Base-by-base conservation (phyloP, 1,284 basidiomycete species). In the Thecaphora frezii region DNA sequence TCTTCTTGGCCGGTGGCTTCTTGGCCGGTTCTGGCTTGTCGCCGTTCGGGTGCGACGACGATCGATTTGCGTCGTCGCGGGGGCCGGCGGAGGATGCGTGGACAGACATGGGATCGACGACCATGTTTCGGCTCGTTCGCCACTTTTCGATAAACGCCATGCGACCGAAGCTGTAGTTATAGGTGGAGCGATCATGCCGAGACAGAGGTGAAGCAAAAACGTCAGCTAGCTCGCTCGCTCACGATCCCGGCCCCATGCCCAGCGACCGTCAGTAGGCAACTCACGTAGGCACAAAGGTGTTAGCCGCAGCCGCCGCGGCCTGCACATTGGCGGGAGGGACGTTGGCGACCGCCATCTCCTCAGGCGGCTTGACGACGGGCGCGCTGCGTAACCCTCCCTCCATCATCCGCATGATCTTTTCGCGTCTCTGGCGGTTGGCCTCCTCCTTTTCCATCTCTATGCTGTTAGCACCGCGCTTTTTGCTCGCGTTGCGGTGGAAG, bases 331-430 rank as follows among this genome's bases (percentile, higher is more conserved):
- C 40, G 10, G 33, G 16, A 9, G 33, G 12, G 33, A 36, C 33
- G 19, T 4, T 19, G 5, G 40, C 10, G 14, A 24, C 3, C 9
- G 40, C 9, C 5, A 19, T 10, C 9, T 12, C 19, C n/a, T 21
- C 21, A 3, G 40, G 23, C 21, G 40, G 40, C 9, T 24, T 41
- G 7, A 16, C 40, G 5, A 18, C 21, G 10, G 40, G 40, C 8
- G n/a, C 10, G 19, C 36, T 44, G 45, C 51, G 54, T 49, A 60
- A 66, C 0, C 71, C 73, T 44, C 68, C 54, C 52, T 75, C 66
- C 74, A 74, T 74, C 30, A 75, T 58, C 16, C 61, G 57, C 73
- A 74, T 76, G 57, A 76, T 71, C 59, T 70, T 75, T 22, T 67
- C 64, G 22, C 71, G 49, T 2, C 67, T 57, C 21, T 61, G 65